These are phyloP conservation scores for Dryas octopetala DNA, from an alignment of 306 rosid genomes.

Conservation along the genomic window DNA sequence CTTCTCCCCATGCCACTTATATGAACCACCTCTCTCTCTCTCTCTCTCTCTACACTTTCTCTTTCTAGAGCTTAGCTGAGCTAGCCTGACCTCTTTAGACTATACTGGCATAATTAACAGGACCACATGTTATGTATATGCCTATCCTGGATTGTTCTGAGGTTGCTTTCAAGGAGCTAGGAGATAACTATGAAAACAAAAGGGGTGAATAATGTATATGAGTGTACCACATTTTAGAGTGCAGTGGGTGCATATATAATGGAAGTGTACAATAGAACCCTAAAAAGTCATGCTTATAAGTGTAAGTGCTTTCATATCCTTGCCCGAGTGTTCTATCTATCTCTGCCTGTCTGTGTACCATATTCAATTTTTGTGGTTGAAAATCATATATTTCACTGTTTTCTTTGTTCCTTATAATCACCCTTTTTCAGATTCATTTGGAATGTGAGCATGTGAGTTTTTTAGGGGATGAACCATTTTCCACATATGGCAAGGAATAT, in stretches of 20 bases:
- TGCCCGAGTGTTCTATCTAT: constrained; percentile 17
- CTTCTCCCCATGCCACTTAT: constrained; percentile 40
- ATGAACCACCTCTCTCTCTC: constrained; percentile 8
- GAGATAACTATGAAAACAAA: constrained; percentile 64
- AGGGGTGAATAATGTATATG: constrained; percentile 25
- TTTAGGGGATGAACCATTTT: constrained; percentile 34
- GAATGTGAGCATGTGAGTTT: constrained; percentile 1
- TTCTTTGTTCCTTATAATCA: neutral
- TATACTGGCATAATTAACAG: constrained; percentile 50
- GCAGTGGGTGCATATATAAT: constrained; percentile 35
- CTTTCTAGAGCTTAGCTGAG: constrained; percentile 19
- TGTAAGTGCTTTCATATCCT: constrained; percentile 39
- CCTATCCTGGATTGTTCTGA: constrained; percentile 52
- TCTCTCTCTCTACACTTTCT: constrained; percentile 18
- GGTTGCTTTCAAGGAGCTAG: constrained; percentile 71
- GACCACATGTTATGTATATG: constrained; percentile 59
- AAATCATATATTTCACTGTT: constrained; percentile 14
- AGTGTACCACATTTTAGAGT: constrained; percentile 28
- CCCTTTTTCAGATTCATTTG: constrained; percentile 17
- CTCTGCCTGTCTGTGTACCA: constrained; percentile 20
- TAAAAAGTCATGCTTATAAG: constrained; percentile 26
- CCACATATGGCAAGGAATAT: neutral
- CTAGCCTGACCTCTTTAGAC: constrained; percentile 49
- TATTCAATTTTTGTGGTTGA: constrained; percentile 33
- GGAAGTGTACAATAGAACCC: constrained; percentile 35